Conservation (phyloP, 1,284 basidiomycete species). For the Ceratobasidium sp. region DNA sequence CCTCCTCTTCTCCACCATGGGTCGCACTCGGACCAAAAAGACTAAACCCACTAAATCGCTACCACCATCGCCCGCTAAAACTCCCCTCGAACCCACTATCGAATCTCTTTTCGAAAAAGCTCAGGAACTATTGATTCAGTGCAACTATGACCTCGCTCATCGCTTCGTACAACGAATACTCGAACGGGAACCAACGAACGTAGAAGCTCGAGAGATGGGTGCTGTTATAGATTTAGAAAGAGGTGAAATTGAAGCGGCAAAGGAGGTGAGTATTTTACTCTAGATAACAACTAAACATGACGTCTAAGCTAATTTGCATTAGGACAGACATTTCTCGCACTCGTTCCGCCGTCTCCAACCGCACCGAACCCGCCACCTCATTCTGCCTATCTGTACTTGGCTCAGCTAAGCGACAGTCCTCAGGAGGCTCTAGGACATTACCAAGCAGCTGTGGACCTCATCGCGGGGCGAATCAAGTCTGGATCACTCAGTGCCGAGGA, state of each 20-base stretch:
- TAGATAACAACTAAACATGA: constrained; percentile 2
- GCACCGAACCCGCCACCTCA: constrained; percentile 75
- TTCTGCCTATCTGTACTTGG: constrained; percentile 90
- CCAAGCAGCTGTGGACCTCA: constrained; percentile 81
- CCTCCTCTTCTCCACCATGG: constrained; percentile 2
- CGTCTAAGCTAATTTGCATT: constrained; percentile 31
- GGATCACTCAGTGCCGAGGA: constrained; percentile 60
- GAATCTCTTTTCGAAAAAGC: constrained; percentile 77
- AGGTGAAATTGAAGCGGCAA: constrained; percentile 81
- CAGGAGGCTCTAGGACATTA: constrained; percentile 83
- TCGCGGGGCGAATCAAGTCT: constrained; percentile 74
- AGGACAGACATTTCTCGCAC: constrained; percentile 72
- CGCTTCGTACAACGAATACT: constrained; percentile 79
- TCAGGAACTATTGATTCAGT: constrained; percentile 82
- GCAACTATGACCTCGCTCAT: constrained; percentile 84
- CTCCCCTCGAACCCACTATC: constrained; percentile 58
- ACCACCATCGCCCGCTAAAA: background rate
- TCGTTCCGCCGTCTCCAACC: constrained; percentile 71
- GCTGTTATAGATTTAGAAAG: constrained; percentile 82
- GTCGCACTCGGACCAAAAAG: constrained; percentile 54
- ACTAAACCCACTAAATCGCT: constrained; percentile 53
- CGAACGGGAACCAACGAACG: constrained; percentile 73
- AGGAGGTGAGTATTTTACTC: constrained; percentile 65
- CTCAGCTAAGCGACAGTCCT: constrained; percentile 85
- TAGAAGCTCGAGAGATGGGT: constrained; percentile 82